Conservation (phyloP, 139 green algal species). For the Closterium sp. region DNA sequence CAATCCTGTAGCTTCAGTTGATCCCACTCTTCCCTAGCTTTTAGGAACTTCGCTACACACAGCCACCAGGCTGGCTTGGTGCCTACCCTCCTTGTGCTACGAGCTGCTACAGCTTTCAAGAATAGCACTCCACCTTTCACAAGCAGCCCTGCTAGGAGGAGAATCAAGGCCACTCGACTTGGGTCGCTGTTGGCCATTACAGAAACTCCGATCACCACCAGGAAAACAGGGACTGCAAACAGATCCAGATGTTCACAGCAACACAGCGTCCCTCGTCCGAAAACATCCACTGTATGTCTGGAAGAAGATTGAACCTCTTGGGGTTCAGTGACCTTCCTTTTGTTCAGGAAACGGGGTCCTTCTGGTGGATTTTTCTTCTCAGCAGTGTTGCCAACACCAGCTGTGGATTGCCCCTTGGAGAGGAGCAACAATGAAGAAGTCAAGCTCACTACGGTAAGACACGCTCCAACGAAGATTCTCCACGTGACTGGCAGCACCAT, state of each 20-base stretch:
- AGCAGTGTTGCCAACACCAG: background rate
- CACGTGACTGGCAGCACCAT: background rate
- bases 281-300: background rate
- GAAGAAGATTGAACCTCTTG: background rate
- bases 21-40: background rate
- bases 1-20: background rate
- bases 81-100: background rate
- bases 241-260: background rate
- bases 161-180: background rate
- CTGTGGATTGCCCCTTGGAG: background rate
- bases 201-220: background rate
- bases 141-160: background rate
- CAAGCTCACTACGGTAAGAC: background rate
- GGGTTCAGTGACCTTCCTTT: background rate
- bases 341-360: background rate
- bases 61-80: background rate
- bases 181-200: background rate
- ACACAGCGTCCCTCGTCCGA: background rate
- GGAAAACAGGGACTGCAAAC: background rate
- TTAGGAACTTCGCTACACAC: background rate
- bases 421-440: background rate
- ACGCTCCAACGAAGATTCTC: background rate
- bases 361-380: background rate
- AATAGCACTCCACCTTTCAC: background rate
- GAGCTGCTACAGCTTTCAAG: background rate